phyloP scores from a whole-genome alignment of 1,284 basidiomycete species.

The Calocybe gambosa region DNA sequence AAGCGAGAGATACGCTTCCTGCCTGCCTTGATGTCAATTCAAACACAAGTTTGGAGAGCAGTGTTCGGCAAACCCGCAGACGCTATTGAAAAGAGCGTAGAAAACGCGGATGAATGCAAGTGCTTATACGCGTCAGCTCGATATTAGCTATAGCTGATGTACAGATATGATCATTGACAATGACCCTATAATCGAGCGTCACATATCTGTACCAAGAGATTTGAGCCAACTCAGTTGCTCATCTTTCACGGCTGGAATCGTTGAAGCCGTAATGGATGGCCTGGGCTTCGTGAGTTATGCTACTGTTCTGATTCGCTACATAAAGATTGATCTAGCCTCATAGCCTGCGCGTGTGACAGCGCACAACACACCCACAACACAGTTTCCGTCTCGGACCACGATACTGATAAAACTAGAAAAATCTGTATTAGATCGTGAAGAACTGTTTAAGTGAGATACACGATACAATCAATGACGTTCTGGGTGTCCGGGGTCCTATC shows the following conservation, averaged over 20 bases:
- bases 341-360: slow-evolving; percentile 97
- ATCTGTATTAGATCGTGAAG: slow-evolving; percentile 85
- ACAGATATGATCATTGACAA: slow-evolving; percentile 99
- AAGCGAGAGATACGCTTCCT: slow-evolving; percentile 86
- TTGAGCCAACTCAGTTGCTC: slow-evolving; percentile 93
- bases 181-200: slow-evolving; percentile 84
- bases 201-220: slow-evolving; percentile 92
- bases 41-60: slow-evolving; percentile 91
- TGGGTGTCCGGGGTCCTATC: slow-evolving; percentile 18
- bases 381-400: slow-evolving; percentile 80
- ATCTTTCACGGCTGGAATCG: slow-evolving; percentile 93
- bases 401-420: slow-evolving; percentile 93
- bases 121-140: not conserved
- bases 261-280: slow-evolving; percentile 95
- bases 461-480: slow-evolving; percentile 1
- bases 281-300: slow-evolving; percentile 79
- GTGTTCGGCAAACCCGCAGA: slow-evolving; percentile 93
- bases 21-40: slow-evolving; percentile 85
- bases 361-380: slow-evolving; percentile 83
- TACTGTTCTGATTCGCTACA: slow-evolving; percentile 3
- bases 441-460: slow-evolving; percentile 52
- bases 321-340: slow-evolving; percentile 1
- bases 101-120: slow-evolving; percentile 93
- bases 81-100: slow-evolving; percentile 91
- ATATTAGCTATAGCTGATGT: slow-evolving; percentile 1